Evolutionary conservation across 2,329 filamentous ascomycete species (phyloP), one percentile per base, ranked within the genome.

Genomic region (Parastagonospora avenae): DNA sequence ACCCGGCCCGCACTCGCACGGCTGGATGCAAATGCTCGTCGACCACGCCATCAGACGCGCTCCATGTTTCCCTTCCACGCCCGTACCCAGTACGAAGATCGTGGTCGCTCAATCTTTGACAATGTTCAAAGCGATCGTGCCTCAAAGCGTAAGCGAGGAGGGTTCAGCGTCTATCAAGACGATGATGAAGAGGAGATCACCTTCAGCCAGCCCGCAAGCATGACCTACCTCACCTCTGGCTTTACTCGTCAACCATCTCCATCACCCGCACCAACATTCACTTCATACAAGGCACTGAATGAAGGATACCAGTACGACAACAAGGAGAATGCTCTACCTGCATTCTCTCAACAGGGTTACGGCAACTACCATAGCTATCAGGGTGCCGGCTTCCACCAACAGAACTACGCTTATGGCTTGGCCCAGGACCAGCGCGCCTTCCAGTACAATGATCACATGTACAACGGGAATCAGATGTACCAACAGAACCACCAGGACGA

Each of bases 81-180:
- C 32, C 62, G 59, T 30, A 55, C 52, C n/a, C 62, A 63, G 10
- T 71, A 73, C 42, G 68, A 69, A 35, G 68, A 66, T 12, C 55
- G 50, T 24, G 36, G 42, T 14, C 71, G 72, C 29, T 55, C 72
- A 27, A 71, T 67, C 15, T 71, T 72, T 37, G 64, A 60, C 4
- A 70, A 71, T 42, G 59, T 53, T 9, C 47, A 64, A 16, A 60
- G 54, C 15, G 64, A 63, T 8, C 63, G 63, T 48, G 70, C 54
- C 46, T 46, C 60, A 2, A 69, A 73, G 61, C 67, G 66, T 12
- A 75, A 73, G 52, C 65, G 66, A 14, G 46, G 31, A 15, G 46
- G 39, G 2, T 71, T 79, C 35, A 70, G 74, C 33, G 73, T 79
- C 44, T 77, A 75, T 54, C 71, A 76, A 39, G 76, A 78, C 33